Evolutionary conservation across 1,284 basidiomycete genomes (phyloP), one percentile per base, ranked within the genome.

Genomic region (Gastroboletus turbinatus): DNA sequence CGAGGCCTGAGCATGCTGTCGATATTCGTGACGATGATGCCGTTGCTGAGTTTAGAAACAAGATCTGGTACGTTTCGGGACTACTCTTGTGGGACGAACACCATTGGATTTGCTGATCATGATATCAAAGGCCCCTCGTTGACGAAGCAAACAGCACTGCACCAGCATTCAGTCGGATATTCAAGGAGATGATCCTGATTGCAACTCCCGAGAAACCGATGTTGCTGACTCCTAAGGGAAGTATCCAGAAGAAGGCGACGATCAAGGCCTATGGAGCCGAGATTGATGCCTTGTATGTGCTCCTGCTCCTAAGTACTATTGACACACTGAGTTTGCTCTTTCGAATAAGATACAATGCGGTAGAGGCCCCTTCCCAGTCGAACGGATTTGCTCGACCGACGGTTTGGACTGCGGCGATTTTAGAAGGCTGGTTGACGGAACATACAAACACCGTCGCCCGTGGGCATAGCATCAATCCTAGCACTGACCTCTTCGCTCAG

Each of bases 181-280:
- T 68, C 50, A 68, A 67, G 39, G 58, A 63, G 10, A 56, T 69
- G 62, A 66, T 67, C 19, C 10, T 67, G 19, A 56, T 67, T 7
- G 49, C 62, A 5, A 40, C 25, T 8, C 10, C 16, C 2, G 56
- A 53, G 29, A 67, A 68, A 45, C 68, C 60, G 0, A 50, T 68
- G 38, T n/a, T 43, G 30, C 54, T 57, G 17, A 46, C 61, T 9
- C 54, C 60, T 0, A 68, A 70, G 23, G 68, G 65, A 2, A 61
- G 51, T 13, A 48, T 68, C n/a, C 56, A 45, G 30, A 60, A 57
- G 53, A 65, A 60, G 45, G 56, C 44, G 3, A 60, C 52, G 2
- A 10, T 70, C 19, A 55, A 49, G 3, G 43, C n/a, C 9, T 68
- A 69, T 25, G 57, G 48, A 3, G 8, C 35, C 1, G 67, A 68